phyloP scores from a whole-genome alignment of 805 yeast species.

The Saturnispora dispora region DNA sequence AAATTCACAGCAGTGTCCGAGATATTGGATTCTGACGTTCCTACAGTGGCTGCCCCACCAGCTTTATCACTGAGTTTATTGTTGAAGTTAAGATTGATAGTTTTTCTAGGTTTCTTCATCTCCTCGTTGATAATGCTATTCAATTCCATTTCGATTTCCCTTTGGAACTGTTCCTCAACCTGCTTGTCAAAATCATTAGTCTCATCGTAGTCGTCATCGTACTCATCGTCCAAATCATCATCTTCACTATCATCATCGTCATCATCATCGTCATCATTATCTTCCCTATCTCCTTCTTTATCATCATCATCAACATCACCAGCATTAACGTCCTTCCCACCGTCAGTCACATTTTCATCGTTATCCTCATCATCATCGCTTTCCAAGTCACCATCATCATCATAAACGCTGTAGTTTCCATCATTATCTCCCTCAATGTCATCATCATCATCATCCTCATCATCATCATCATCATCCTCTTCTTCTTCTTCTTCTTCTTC shows the following conservation, averaged over 20 bases:
- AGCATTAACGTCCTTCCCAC: too few relatives aligned
- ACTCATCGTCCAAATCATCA: constrained; percentile 14
- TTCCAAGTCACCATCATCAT: constrained; percentile 13
- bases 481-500: constrained; percentile 16
- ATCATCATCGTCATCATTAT: constrained; percentile 18
- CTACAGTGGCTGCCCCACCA: background rate
- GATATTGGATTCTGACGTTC: constrained; percentile 24
- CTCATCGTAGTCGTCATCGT: constrained; percentile 24
- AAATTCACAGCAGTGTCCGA: constrained; percentile 12
- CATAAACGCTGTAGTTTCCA: constrained; percentile 12
- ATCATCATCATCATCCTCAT: constrained; percentile 27
- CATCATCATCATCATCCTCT: constrained; percentile 23
- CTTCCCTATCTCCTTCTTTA: constrained; percentile 12
- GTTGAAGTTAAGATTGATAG: background rate
- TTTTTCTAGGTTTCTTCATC: background rate
- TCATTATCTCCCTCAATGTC: constrained; percentile 20
- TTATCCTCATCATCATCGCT: constrained; percentile 22
- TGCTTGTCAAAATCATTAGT: constrained; percentile 22
- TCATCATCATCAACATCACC: constrained; percentile 11
- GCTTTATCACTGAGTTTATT: background rate
- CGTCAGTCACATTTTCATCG: constrained; percentile 21
- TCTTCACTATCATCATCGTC: constrained; percentile 27
- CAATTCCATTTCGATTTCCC: constrained; percentile 45
- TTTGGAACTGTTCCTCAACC: constrained; percentile 23
- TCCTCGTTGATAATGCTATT: constrained; percentile 28